A percentile compares a stretch with the other conserved stretches of the same genome.
Evolutionary conservation across 768 basidiomycete species (phyloP).

Genomic region (Mycena albidolilacea): DNA sequence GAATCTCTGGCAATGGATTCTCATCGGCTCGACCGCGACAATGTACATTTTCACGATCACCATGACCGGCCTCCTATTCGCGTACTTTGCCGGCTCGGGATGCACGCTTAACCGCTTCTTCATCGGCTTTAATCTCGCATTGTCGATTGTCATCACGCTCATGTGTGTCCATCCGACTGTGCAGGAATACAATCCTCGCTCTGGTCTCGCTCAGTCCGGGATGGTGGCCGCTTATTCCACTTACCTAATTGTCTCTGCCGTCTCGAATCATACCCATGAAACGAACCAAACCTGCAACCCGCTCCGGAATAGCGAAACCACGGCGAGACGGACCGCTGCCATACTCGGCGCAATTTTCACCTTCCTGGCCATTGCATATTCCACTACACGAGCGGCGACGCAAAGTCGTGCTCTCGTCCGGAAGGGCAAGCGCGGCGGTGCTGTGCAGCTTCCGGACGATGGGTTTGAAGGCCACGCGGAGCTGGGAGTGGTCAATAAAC

Average conservation of each 20-base stretch:
- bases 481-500: slow-evolving; percentile 82
- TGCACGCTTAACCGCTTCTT: slow-evolving; percentile 97
- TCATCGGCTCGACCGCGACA: slow-evolving; percentile 91
- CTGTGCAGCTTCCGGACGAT: slow-evolving; percentile 74
- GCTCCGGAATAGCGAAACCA: slow-evolving; percentile 70
- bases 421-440: slow-evolving; percentile 71
- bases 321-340: slow-evolving; percentile 86
- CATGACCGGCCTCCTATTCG: slow-evolving; percentile 90
- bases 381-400: slow-evolving; percentile 95
- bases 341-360: slow-evolving; percentile 95
- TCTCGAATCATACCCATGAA: slow-evolving; percentile 91
- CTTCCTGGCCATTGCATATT: slow-evolving; percentile 98
- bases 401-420: slow-evolving; percentile 94
- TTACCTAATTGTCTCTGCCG: slow-evolving; percentile 93
- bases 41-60: slow-evolving; percentile 90
- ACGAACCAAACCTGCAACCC: slow-evolving; percentile 84
- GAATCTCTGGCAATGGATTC: slow-evolving; percentile 95
- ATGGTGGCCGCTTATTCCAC: slow-evolving; percentile 99
- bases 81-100: slow-evolving; percentile 89
- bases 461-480: slow-evolving; percentile 73
- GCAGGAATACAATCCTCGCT: slow-evolving; percentile 94
- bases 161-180: slow-evolving; percentile 88
- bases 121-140: slow-evolving; percentile 92
- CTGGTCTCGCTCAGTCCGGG: slow-evolving; percentile 93
- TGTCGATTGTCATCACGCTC: slow-evolving; percentile 85